Evolutionary conservation across 768 basidiomycete genomes (phyloP), one percentile per base, ranked within the genome.

Genomic region (Phlebiopsis gigantea): DNA sequence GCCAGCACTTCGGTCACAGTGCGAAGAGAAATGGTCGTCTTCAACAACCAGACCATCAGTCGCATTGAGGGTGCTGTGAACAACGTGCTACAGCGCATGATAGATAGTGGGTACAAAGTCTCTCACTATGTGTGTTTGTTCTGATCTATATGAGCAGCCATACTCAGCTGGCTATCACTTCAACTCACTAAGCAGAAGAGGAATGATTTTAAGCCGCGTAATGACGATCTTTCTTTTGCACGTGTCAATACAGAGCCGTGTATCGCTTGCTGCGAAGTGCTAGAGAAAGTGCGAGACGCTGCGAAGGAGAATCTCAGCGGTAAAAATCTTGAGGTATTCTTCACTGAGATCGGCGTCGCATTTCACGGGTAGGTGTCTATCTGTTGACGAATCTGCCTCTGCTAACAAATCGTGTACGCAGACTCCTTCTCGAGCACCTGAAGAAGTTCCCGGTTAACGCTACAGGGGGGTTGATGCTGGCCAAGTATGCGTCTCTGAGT

Each of bases 371-470:
- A 53, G 30, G 73, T 59, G 5, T 17, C 30, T 25, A 7, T 15
- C 30, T 5, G 19, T 24, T 41, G 30, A n/a, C 19, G 15, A 15
- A 21, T 22, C 9, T 21, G 10, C 19, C 44, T 19, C 19, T 19
- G 6, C 22, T 48, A 8, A 15, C 25, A 8, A 29, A 30, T 19
- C 14, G 17, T 21, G 34, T 5, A 7, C 26, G 15, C 21, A 97
- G 96, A 57, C 78, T 95, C 12, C 79, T 99, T 5, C 79, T 99
- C 48, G 97, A 98, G 41, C 97, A 99, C 68, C 77, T 97, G 55
- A 88, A 90, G 66, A 98, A 93, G 72, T 98, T 98, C 74, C 91
- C 93, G 2, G 94, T 99, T 53, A 97, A 88, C 62, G 94, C 95
- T 0, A 93, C 94, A 1, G 97, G 97, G 42, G 97, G 96, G 15